Conservation (phyloP, 176 grass and related monocot genomes). For the Juncus effusus region DNA sequence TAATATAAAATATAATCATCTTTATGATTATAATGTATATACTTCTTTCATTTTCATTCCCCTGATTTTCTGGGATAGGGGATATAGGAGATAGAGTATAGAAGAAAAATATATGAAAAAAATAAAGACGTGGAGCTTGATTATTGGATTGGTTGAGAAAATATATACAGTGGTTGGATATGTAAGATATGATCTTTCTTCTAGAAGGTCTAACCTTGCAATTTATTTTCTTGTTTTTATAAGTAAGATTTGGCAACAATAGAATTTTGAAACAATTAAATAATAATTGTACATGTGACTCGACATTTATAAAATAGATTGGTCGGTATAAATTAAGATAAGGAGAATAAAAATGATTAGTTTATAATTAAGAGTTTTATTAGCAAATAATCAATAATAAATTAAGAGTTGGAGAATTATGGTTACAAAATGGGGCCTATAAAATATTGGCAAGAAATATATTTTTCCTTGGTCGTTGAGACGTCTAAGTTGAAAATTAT, state of each 20-base stretch:
- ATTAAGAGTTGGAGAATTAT: constrained; percentile 8
- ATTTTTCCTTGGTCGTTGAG: constrained; percentile 22
- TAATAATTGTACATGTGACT: constrained; percentile 5
- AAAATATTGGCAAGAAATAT: constrained; percentile 6
- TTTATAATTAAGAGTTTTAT: constrained; percentile 5
- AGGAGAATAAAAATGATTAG: constrained; percentile 27
- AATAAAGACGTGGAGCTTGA: constrained; percentile 2
- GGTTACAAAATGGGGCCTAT: background rate
- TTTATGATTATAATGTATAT: constrained; percentile 4
- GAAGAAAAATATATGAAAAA: too few relatives aligned
- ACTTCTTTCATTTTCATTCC: background rate
- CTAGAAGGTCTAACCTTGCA: constrained; percentile 24
- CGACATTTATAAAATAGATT: constrained; percentile 18
- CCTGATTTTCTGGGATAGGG: background rate
- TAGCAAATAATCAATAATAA: too few relatives aligned
- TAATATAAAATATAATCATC: background rate
- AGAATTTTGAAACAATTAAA: constrained; percentile 28
- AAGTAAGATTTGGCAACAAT: constrained; percentile 12
- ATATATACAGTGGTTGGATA: constrained; percentile 2
- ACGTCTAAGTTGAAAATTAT: constrained; percentile 21
- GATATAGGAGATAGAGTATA: too few relatives aligned
- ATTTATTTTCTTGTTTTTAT: background rate
- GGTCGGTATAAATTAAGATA: constrained; percentile 21
- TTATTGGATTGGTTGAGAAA: constrained; percentile 6
- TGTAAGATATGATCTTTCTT: constrained; percentile 16